phyloP scores from a whole-genome alignment of 176 grass and related monocot genomes.

The Hordeum marinum region DNA sequence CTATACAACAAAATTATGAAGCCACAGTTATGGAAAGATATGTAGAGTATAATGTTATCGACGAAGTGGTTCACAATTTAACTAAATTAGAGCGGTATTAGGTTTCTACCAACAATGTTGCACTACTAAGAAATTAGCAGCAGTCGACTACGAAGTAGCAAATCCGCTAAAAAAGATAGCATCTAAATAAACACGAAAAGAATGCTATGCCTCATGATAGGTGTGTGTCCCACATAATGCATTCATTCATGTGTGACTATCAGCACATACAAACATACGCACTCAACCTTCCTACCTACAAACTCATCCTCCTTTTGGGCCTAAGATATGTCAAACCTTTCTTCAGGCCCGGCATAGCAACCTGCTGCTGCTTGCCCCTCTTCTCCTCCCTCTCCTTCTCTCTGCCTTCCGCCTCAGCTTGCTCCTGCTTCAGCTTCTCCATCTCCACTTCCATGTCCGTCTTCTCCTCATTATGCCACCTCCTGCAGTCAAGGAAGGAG shows the following conservation, averaged over 20 bases:
- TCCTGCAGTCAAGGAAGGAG: slow-evolving; percentile 79
- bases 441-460: slow-evolving; percentile 87
- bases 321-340: slow-evolving; percentile 57
- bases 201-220: background rate
- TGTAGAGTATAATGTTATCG: background rate
- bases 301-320: slow-evolving; percentile 55
- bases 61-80: too few species aligned
- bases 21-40: background rate
- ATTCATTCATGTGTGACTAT: background rate
- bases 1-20: background rate
- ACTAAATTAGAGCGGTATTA: background rate
- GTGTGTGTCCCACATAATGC: too few species aligned
- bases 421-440: slow-evolving; percentile 75
- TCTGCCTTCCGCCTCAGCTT: slow-evolving; percentile 39
- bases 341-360: slow-evolving; percentile 77
- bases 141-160: background rate
- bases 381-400: slow-evolving; percentile 45
- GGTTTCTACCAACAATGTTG: background rate
- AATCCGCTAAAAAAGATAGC: background rate
- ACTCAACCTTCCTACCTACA: slow-evolving; percentile 27
- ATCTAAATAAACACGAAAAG: background rate
- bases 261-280: background rate
- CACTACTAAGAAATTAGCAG: background rate
- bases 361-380: slow-evolving; percentile 68
- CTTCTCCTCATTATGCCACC: slow-evolving; percentile 83